phyloP scores from a whole-genome alignment of 106 monocot species.

The Apostasia ramifera region DNA sequence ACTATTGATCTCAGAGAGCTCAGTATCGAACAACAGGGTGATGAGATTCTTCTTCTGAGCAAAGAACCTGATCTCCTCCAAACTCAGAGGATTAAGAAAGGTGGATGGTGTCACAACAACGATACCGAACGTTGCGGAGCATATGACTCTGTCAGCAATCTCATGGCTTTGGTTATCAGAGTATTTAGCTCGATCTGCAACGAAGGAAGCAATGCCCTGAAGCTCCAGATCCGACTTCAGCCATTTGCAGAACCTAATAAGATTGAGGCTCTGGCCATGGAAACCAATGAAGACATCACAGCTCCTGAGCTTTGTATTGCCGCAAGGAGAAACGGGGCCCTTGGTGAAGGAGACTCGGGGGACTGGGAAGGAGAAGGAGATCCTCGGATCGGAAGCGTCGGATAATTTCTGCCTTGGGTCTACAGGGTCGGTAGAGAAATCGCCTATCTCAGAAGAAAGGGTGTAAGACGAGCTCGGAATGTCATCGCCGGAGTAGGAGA shows the following conservation, averaged over 20 bases:
- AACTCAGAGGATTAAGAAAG: slow-evolving; percentile 52
- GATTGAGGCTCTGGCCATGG: slow-evolving; percentile 67
- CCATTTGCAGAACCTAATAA: slow-evolving; percentile 85
- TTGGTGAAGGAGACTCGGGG: slow-evolving; percentile 72
- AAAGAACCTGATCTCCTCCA: slow-evolving; percentile 88
- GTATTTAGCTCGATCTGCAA: slow-evolving; percentile 78
- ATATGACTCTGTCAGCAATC: slow-evolving; percentile 88
- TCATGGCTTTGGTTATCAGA: slow-evolving; percentile 84
- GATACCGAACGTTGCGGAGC: slow-evolving; percentile 67
- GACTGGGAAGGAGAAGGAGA: slow-evolving; percentile 86
- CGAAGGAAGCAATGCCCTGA: slow-evolving; percentile 81
- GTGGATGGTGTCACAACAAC: slow-evolving; percentile 52
- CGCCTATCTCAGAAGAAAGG: slow-evolving; percentile 58
- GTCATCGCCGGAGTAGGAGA: slow-evolving; percentile 57
- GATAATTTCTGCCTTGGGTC: slow-evolving; percentile 57
- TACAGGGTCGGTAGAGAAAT: slow-evolving; percentile 31
- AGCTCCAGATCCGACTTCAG: slow-evolving; percentile 76
- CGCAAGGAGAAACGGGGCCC: slow-evolving; percentile 45
- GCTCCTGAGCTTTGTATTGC: slow-evolving; percentile 77
- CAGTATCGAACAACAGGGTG: slow-evolving; percentile 65
- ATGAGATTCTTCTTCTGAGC: slow-evolving; percentile 90
- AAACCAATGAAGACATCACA: slow-evolving; percentile 92
- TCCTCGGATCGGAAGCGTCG: slow-evolving; percentile 31
- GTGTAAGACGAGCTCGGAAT: slow-evolving; percentile 80
- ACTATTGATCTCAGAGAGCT: slow-evolving; percentile 42